These are phyloP conservation scores for Calonectria pteridis DNA, from an alignment of 2,329 filamentous ascomycete species.

Conservation along the genomic window DNA sequence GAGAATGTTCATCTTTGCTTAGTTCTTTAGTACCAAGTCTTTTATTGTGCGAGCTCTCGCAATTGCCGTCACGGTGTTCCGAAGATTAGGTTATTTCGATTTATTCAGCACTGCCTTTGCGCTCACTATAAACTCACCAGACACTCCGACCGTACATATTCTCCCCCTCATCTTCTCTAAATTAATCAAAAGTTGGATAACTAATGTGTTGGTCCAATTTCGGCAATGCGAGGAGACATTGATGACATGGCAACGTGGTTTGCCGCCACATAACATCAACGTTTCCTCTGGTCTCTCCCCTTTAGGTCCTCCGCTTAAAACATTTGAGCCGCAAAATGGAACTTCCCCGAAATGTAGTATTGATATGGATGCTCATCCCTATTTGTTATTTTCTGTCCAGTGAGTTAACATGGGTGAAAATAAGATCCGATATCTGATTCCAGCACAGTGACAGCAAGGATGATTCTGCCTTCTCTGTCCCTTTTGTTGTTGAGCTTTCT, in stretches of 20 bases:
- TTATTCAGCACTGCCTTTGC: background rate
- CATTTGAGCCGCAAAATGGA: background rate
- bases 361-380: background rate
- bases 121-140: background rate
- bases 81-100: background rate
- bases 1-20: background rate
- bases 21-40: background rate
- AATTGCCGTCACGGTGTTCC: background rate
- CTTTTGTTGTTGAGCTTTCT: background rate
- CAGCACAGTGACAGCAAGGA: background rate
- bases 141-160: background rate
- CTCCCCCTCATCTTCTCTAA: rapidly evolving
- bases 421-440: background rate
- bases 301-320: background rate
- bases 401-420: background rate
- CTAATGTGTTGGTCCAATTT: background rate
- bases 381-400: background rate
- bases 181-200: background rate
- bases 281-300: background rate
- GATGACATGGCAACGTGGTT: background rate
- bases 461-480: background rate
- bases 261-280: background rate
- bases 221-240: background rate
- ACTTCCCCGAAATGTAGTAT: background rate
- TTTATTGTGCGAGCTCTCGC: background rate